Conservation (phyloP, 2,329 filamentous ascomycete genomes). For the Epichloe gansuensis region DNA sequence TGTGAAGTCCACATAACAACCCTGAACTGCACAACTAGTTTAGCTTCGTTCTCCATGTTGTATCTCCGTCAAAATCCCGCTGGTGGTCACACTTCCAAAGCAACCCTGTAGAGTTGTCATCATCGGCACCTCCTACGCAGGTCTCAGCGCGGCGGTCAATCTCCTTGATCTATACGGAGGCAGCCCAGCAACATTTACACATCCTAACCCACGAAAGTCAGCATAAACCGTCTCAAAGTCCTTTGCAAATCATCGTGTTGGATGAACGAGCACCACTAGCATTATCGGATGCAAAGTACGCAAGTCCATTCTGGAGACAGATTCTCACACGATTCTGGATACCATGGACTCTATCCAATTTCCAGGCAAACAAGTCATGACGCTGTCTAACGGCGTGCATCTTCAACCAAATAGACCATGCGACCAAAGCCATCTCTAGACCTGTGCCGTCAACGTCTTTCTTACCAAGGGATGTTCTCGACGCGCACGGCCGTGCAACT, state of each 20-base stretch:
- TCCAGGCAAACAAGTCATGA: no score
- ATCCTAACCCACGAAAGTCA: not conserved
- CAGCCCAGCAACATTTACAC: not conserved
- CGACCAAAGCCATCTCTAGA: no score
- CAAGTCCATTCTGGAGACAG: no score
- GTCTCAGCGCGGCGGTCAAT: not conserved
- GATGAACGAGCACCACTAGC: not conserved
- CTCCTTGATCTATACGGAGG: not conserved
- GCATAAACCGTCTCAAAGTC: not conserved
- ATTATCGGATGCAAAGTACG: no score
- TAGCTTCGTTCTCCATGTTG: not conserved
- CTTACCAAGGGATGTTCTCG: no score
- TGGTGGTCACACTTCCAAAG: not conserved
- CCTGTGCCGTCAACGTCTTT: no score
- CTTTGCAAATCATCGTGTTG: not conserved
- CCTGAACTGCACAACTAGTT: not conserved
- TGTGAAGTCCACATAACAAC: not conserved
- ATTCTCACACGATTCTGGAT: no score
- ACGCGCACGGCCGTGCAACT: no score
- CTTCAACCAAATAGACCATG: no score
- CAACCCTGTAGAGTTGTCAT: not conserved
- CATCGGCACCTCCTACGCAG: no score
- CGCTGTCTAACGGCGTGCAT: no score
- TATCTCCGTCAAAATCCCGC: not conserved
- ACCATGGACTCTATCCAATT: no score